phyloP scores from a whole-genome alignment of 352 stramenopile species.

The Globisporangium solare region DNA sequence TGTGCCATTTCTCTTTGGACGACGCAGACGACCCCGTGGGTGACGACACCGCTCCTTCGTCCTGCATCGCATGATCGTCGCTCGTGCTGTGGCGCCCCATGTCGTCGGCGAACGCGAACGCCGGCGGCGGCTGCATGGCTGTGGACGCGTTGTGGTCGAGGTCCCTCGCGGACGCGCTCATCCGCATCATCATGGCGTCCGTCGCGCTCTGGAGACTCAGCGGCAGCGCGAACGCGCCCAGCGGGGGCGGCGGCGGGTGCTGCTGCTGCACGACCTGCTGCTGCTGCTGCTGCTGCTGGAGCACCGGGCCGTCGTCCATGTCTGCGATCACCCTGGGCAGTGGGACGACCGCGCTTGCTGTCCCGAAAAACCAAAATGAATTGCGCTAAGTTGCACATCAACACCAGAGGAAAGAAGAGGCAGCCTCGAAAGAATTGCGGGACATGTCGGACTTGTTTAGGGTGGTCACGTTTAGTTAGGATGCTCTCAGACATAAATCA shows the following conservation, averaged over 20 bases:
- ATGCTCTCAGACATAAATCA: too few relatives aligned
- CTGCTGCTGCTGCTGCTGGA: neutral
- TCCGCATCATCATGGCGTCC: conserved; percentile 7
- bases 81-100: conserved; percentile 6
- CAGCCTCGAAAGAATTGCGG: neutral
- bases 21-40: conserved; percentile 25
- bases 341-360: conserved; percentile 3
- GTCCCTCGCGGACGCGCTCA: neutral
- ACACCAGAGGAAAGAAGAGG: too few relatives aligned
- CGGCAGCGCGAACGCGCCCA: conserved; percentile 1
- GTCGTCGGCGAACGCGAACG: conserved; percentile 10
- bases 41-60: conserved; percentile 14
- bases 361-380: neutral
- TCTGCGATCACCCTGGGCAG: conserved; percentile 4
- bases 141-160: neutral
- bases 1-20: conserved; percentile 63
- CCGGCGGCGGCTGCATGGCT: neutral
- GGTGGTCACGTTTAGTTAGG: neutral
- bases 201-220: conserved; percentile 1
- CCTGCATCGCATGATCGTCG: conserved; percentile 8
- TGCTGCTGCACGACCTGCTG: neutral
- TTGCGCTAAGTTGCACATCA: neutral
- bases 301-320: conserved; percentile 4
- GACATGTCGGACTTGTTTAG: neutral
- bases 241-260: neutral